Evolutionary conservation across 345 rosid species (phyloP).

Genomic region (Mangifera indica): DNA sequence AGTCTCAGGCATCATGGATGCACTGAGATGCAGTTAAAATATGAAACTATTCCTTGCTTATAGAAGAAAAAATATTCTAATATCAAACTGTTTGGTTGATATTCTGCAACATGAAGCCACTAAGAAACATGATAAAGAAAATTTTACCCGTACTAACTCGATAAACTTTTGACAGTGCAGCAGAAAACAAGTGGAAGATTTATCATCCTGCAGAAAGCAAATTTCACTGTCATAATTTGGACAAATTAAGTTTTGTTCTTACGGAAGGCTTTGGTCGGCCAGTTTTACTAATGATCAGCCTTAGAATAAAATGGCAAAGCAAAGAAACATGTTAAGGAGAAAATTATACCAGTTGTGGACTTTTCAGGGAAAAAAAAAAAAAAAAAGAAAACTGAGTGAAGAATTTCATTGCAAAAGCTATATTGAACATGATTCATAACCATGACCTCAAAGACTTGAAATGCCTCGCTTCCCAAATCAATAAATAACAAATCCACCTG

Average conservation of each 20-base stretch:
- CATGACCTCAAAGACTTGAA: background rate
- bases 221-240: constrained; percentile 18
- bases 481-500: background rate
- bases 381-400: background rate
- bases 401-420: background rate
- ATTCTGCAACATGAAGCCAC: constrained; percentile 4
- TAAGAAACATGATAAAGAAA: constrained; percentile 18
- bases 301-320: background rate
- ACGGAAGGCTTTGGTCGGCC: background rate
- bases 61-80: background rate
- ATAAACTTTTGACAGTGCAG: constrained; percentile 88
- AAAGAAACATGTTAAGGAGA: background rate
- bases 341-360: no score
- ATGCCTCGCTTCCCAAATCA: background rate
- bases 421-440: background rate
- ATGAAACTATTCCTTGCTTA: background rate
- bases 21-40: background rate
- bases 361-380: background rate
- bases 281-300: background rate
- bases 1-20: background rate
- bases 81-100: background rate
- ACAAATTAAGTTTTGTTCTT: background rate
- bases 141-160: constrained; percentile 80
- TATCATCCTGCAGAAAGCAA: constrained; percentile 68
- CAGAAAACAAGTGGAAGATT: constrained; percentile 80